Percentiles rank a stretch among this genome's conserved stretches.
Evolutionary conservation across 441 rosid genomes (phyloP).

Genomic region (Melastoma candidum): DNA sequence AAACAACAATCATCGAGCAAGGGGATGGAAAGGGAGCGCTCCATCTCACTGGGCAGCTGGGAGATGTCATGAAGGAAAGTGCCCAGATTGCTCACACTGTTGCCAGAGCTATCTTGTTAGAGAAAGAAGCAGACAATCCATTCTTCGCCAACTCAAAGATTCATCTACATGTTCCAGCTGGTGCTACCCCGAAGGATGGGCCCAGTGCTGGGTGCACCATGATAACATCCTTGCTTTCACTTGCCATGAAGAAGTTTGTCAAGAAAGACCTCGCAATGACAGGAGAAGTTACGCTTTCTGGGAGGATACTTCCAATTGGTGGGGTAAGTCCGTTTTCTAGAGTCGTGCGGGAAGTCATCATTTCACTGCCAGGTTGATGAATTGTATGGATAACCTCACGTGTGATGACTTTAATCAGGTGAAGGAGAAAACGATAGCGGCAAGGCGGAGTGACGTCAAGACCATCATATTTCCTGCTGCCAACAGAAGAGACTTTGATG

Average conservation of each 20-base stretch:
- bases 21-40: constrained; percentile 77
- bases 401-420: constrained; percentile 33
- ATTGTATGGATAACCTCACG: background rate
- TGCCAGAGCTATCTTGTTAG: constrained; percentile 50
- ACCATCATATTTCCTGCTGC: constrained; percentile 72
- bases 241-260: constrained; percentile 65
- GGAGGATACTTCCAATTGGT: constrained; percentile 86
- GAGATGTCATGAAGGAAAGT: constrained; percentile 98
- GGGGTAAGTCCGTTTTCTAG: constrained; percentile 46
- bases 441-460: constrained; percentile 83
- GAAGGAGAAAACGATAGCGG: constrained; percentile 92
- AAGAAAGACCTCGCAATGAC: constrained; percentile 92
- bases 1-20: constrained; percentile 70
- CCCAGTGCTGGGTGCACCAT: constrained; percentile 98
- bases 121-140: constrained; percentile 50
- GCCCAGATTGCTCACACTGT: constrained; percentile 88
- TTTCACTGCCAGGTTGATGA: no score
- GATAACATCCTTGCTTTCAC: constrained; percentile 87
- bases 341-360: no score
- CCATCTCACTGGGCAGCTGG: constrained; percentile 72
- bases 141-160: constrained; percentile 73
- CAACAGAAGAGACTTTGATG: constrained; percentile 66
- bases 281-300: constrained; percentile 80
- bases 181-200: constrained; percentile 89
- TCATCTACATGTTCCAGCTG: constrained; percentile 94